Base-by-base conservation (phyloP, 441 rosid species). In the Erysimum cheiri region DNA sequence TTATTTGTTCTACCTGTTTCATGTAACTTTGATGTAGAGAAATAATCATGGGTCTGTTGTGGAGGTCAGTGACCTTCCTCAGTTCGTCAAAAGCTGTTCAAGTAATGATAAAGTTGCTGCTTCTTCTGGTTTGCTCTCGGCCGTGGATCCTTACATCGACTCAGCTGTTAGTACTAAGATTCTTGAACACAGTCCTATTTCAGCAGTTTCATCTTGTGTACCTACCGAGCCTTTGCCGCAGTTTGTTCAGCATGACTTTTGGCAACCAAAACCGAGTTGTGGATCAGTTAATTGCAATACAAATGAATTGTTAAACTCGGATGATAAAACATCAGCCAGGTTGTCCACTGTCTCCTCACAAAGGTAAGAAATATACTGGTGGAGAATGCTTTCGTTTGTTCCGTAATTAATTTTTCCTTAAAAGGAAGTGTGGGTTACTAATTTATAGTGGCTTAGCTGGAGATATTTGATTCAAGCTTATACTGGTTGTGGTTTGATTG, bases 271-370 rank as follows among this genome's bases (percentile, higher is more conserved):
- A 43, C 62, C 15, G 9, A 3, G 14, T 19, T 10, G 32, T 26
- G 52, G 77, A 48, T 67, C 76, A 70, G 47, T 64, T 36, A 59
- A 71, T 62, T 78, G 75, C 67, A 70, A 69, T 62, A 55, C 53
- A 50, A 72, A 76, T 74, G 85, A 80, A 53, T 78, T 61, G 50
- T 73, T 59, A 40, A 70, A 80, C 37, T 44, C 54, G 48, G 57
- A 54, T 0, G 69, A 64, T 8, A 74, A 73, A 60, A 72, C 69
- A 50, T 75, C 85, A 39, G 66, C 43, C 28, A 70, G 64, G 59
- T 41, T 76, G 41, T 85, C 92, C 66, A 80, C 73, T 74, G 78
- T 72, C 39, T 85, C 74, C 69, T 83, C 89, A 69, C 83, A 87
- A 81, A 84, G 88, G 92, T 87, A 72, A 69, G 80, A 50, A 13